Percentiles rank a stretch among this genome's conserved stretches.
Evolutionary conservation across 345 rosid species (phyloP).

Genomic region (Citrus sp.): DNA sequence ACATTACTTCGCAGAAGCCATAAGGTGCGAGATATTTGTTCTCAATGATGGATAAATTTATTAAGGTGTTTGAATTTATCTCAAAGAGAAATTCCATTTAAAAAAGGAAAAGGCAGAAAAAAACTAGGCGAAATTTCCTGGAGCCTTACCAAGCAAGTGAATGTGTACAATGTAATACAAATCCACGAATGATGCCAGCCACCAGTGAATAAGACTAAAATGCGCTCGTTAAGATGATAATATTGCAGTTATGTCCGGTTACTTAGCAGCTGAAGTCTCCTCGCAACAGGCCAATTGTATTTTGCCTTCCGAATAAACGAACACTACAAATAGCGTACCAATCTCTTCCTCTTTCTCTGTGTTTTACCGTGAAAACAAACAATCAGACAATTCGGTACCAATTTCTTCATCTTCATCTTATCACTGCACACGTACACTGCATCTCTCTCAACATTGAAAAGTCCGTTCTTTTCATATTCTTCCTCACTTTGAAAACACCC

Average conservation of each 20-base stretch:
- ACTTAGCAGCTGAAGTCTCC: slow-evolving; percentile 26
- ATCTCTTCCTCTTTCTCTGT: neutral
- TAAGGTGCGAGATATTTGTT: too few species aligned
- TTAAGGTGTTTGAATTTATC: neutral
- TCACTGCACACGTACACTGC: neutral
- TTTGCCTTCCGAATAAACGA: neutral
- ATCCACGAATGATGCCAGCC: neutral
- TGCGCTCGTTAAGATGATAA: slow-evolving; percentile 10
- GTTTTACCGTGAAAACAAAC: neutral
- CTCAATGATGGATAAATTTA: neutral
- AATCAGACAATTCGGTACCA: neutral
- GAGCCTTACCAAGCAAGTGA: neutral
- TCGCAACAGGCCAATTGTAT: neutral
- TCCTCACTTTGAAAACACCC: neutral
- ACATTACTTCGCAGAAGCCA: too few species aligned
- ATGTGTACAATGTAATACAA: neutral
- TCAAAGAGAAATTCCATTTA: neutral
- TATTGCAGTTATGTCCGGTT: slow-evolving; percentile 1
- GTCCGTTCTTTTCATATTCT: slow-evolving; percentile 3
- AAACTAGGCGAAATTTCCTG: neutral
- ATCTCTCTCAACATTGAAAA: neutral
- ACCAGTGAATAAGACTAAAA: slow-evolving; percentile 10
- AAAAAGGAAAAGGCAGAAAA: neutral
- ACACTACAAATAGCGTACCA: slow-evolving; percentile 11
- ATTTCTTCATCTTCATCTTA: neutral